phyloP scores from a whole-genome alignment of 805 yeast genomes.

The Torulaspora indica region DNA sequence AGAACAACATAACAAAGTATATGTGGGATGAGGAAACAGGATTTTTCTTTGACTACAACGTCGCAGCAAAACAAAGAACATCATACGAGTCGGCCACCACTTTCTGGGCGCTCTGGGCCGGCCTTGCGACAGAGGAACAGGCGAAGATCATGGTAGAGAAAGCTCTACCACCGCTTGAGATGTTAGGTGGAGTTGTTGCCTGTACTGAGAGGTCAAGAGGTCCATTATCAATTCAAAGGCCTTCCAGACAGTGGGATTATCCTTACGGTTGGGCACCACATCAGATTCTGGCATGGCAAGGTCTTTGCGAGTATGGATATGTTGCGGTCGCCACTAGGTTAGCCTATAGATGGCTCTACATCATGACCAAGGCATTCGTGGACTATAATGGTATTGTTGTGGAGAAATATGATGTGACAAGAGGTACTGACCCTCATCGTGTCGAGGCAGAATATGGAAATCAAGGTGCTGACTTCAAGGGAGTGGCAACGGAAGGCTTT shows the following conservation, averaged over 20 bases:
- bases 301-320: conserved; percentile 69
- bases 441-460: conserved; percentile 97
- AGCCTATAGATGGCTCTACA: conserved; percentile 80
- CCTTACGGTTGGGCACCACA: conserved; percentile 99
- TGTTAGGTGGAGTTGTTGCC: conserved; percentile 81
- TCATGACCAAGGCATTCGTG: conserved; percentile 86
- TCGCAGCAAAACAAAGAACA: conserved; percentile 50
- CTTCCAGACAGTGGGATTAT: conserved; percentile 96
- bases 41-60: conserved; percentile 79
- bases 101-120: conserved; percentile 90
- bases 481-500: conserved; percentile 93
- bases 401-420: conserved; percentile 88
- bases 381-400: conserved; percentile 93
- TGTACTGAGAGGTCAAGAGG: conserved; percentile 78
- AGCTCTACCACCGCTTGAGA: conserved; percentile 69
- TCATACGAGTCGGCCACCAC: conserved; percentile 82
- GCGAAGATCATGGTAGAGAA: conserved; percentile 56
- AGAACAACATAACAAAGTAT: conserved; percentile 54
- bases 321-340: conserved; percentile 60
- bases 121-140: conserved; percentile 59
- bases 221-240: conserved; percentile 59
- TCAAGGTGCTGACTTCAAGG: conserved; percentile 88
- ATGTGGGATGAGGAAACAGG: conserved; percentile 81
- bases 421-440: conserved; percentile 76
- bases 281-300: conserved; percentile 91